phyloP scores from a whole-genome alignment of 345 rosid genomes.

The Orychophragmus violaceus region DNA sequence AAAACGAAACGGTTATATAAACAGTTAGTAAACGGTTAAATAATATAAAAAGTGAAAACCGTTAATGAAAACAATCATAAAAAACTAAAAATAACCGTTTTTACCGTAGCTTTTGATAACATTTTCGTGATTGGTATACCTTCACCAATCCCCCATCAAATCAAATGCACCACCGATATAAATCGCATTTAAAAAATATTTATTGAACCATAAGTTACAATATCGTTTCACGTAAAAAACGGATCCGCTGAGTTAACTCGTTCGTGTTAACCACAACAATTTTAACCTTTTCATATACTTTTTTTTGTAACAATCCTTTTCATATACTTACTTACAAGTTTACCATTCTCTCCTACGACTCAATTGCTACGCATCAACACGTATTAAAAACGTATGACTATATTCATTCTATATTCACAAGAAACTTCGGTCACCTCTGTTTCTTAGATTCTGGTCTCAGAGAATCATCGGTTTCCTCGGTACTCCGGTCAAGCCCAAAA shows the following conservation, averaged over 20 bases:
- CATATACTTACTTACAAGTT: not conserved
- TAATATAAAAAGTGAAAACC: too few species aligned
- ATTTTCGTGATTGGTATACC: too few species aligned
- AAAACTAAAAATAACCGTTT: too few species aligned
- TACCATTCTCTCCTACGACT: slow-evolving; percentile 13
- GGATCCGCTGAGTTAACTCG: not conserved
- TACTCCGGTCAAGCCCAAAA: slow-evolving; percentile 21
- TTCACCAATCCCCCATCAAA: too few species aligned
- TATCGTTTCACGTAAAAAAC: not conserved
- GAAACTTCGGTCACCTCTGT: slow-evolving; percentile 14
- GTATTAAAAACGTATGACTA: slow-evolving; percentile 14
- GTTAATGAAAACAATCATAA: too few species aligned
- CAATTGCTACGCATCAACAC: slow-evolving; percentile 1
- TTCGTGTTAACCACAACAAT: slow-evolving; percentile 1
- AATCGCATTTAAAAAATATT: not conserved
- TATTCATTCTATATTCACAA: slow-evolving; percentile 21
- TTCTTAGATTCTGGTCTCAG: slow-evolving; percentile 23
- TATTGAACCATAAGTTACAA: not conserved
- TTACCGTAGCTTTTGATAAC: too few species aligned
- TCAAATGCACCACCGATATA: not conserved
- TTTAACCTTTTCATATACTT: not conserved
- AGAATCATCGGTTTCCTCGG: slow-evolving; percentile 16
- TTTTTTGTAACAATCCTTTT: too few species aligned
- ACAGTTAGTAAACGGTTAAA: too few species aligned
- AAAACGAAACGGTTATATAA: too few species aligned